These are phyloP conservation scores for Candida qinlingensis DNA, from an alignment of 805 yeast genomes.

Conservation along the genomic window DNA sequence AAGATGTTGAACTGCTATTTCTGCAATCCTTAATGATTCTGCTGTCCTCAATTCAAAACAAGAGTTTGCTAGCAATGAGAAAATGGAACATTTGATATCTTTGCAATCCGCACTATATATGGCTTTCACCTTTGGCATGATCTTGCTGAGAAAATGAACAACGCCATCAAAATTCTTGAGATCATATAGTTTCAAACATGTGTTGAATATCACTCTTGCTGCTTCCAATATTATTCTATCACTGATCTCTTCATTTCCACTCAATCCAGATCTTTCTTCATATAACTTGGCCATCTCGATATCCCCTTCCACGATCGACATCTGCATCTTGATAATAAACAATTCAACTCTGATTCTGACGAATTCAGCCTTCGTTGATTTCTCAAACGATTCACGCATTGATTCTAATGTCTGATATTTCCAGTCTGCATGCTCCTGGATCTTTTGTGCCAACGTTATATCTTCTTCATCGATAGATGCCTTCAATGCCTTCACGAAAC, in stretches of 20 bases:
- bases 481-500: slow-evolving; percentile 27
- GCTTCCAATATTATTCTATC: slow-evolving; percentile 24
- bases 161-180: slow-evolving; percentile 7
- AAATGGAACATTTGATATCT: slow-evolving; percentile 20
- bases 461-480: slow-evolving; percentile 24
- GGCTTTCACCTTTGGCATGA: slow-evolving; percentile 10
- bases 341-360: slow-evolving; percentile 24
- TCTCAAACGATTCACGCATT: slow-evolving; percentile 1
- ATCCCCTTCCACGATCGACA: slow-evolving; percentile 27
- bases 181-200: slow-evolving; percentile 21
- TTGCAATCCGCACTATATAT: slow-evolving; percentile 14
- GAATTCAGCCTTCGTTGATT: slow-evolving; percentile 9
- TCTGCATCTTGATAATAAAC: slow-evolving; percentile 28
- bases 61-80: slow-evolving; percentile 24
- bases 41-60: slow-evolving; percentile 21
- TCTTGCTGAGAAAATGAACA: slow-evolving; percentile 16
- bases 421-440: slow-evolving; percentile 29
- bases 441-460: slow-evolving; percentile 12
- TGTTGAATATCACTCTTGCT: slow-evolving; percentile 31
- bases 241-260: slow-evolving; percentile 15
- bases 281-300: slow-evolving; percentile 31
- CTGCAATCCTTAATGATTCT: slow-evolving; percentile 18
- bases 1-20: slow-evolving; percentile 19
- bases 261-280: slow-evolving; percentile 26
- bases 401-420: slow-evolving; percentile 22